A percentile compares a stretch with the other conserved stretches of the same genome.
phyloP scores from a whole-genome alignment of 1,139 yeast species.

The Candida sp. region DNA sequence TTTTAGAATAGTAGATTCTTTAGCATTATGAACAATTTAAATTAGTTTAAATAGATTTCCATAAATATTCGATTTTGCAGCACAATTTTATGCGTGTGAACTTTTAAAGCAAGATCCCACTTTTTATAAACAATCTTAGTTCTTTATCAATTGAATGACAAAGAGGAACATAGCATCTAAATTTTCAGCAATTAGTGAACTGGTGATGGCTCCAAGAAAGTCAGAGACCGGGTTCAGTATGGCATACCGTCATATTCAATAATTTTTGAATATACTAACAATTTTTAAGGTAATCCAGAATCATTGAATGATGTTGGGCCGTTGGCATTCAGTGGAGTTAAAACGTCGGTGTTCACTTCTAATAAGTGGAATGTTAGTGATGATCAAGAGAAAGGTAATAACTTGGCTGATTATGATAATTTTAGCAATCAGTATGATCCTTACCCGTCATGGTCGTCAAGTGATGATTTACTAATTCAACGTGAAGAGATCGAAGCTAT shows the following conservation, averaged over 20 bases:
- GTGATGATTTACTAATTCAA: conserved; percentile 53
- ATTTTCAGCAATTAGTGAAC: conserved; percentile 7
- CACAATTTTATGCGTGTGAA: neutral
- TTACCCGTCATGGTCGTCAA: conserved; percentile 57
- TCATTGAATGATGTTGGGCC: conserved; percentile 8
- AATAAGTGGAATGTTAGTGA: conserved; percentile 34
- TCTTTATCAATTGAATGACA: conserved; percentile 6
- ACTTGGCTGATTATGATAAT: conserved; percentile 38
- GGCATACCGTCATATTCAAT: conserved; percentile 7
- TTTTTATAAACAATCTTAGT: neutral
- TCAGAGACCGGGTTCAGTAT: conserved; percentile 17
- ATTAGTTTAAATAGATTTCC: conserved; percentile 1
- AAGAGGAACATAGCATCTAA: conserved; percentile 6
- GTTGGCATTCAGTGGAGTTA: conserved; percentile 50
- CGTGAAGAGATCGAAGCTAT: conserved; percentile 52
- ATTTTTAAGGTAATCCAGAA: conserved; percentile 3
- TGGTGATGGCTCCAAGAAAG: conserved; percentile 7
- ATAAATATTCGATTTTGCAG: conserved; percentile 1
- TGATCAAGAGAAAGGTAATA: conserved; percentile 15
- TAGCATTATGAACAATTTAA: neutral
- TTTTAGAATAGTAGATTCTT: neutral
- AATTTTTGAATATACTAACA: conserved; percentile 4
- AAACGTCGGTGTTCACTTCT: conserved; percentile 40
- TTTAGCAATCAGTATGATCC: conserved; percentile 43
- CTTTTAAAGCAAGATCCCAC: neutral